Base-by-base conservation (phyloP, 2,329 filamentous ascomycete species). In the Escovopsis sp. region DNA sequence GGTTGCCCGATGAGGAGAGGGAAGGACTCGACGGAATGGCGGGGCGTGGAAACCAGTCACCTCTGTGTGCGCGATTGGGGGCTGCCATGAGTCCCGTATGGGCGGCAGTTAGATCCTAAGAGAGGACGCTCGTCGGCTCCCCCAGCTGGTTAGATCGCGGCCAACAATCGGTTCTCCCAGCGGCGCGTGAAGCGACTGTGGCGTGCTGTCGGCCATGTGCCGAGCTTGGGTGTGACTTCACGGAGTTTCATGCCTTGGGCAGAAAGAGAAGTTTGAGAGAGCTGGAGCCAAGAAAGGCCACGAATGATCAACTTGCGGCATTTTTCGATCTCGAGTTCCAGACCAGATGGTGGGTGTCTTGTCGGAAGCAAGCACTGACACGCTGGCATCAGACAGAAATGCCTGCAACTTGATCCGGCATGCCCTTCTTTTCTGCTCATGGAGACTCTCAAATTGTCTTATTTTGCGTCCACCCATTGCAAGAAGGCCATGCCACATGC, bases 111-210 rank as follows among this genome's bases (percentile, higher is more conserved):
- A 84, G 79, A 80, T 62, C 71, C 71, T 79, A n/a, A n/a, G 71
- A 56, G 76, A 74, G 70, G 72, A 63, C 78, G 69, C 80, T 82
- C 79, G 78, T 85, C 79, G 72, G 75, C 68, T 57, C 60, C 60
- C 58, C 58, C 65, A 68, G 63, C 78, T 77, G 79, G 79, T 71
- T 50, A 49, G 61, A 53, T 68, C 65, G 62, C 66, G 69, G 66
- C 62, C 66, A 56, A 48, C 34, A 54, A 41, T 52, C 55, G 58
- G 52, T 54, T 41, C 57, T 50, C 42, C 43, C 48, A 50, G 50
- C 39, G 55, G 51, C 53, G 56, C 49, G 43, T 47, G 47, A 44
- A 47, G 38, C 41, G 34, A 31, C 15, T 34, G 34, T 39, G 32
- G 16, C 35, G 37, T 37, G 39, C 37, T 40, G 27, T 25, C 38